A percentile compares a stretch with the other conserved stretches of the same genome.
phyloP scores from a whole-genome alignment of 768 basidiomycete species.

The Tylopilus sp. region DNA sequence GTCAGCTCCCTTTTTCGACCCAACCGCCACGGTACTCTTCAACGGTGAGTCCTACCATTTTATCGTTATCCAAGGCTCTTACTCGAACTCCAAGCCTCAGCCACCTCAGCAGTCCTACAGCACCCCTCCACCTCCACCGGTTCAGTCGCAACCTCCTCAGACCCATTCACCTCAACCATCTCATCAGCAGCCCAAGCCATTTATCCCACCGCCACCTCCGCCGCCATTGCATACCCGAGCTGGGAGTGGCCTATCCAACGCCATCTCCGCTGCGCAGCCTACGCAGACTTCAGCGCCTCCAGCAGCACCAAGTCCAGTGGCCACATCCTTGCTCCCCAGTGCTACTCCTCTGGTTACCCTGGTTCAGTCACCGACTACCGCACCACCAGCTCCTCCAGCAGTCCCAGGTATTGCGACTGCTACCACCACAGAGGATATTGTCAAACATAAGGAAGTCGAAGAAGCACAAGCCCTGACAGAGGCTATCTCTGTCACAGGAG shows the following conservation, averaged over 20 bases:
- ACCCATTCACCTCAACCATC: constrained; percentile 12
- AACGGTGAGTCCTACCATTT: constrained; percentile 7
- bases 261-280: constrained; percentile 1
- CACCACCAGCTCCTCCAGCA: constrained; percentile 18
- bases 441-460: constrained; percentile 42
- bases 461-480: constrained; percentile 18
- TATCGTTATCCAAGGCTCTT: background rate
- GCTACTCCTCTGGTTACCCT: constrained; percentile 8
- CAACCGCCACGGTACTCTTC: constrained; percentile 6
- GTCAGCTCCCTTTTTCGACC: background rate
- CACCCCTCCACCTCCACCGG: constrained; percentile 17
- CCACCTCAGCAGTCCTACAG: constrained; percentile 11
- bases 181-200: constrained; percentile 18
- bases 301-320: constrained; percentile 1
- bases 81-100: background rate
- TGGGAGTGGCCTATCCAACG: background rate
- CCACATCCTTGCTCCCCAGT: constrained; percentile 1
- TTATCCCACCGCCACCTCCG: constrained; percentile 15
- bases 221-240: constrained; percentile 9
- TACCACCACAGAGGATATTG: constrained; percentile 29
- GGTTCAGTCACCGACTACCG: constrained; percentile 14
- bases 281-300: constrained; percentile 2
- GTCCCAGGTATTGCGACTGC: background rate
- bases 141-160: constrained; percentile 14
- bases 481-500: background rate